These are phyloP conservation scores for Plasmopara muralis DNA, from an alignment of 352 stramenopile genomes.

Conservation along the genomic window DNA sequence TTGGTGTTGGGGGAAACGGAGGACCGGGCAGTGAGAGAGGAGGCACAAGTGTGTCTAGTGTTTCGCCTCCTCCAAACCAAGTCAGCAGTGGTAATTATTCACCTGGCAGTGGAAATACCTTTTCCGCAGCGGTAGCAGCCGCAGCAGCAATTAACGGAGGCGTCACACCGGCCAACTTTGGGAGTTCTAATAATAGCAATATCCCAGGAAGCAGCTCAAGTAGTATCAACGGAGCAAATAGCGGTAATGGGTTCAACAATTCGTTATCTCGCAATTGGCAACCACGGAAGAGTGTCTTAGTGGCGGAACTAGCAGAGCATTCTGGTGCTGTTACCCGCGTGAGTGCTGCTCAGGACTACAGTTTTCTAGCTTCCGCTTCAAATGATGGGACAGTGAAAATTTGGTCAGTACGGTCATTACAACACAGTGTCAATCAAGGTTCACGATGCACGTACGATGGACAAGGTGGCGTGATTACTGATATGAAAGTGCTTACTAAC, in stretches of 20 bases:
- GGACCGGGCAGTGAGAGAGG: slow-evolving; percentile 27
- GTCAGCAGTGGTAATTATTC: slow-evolving; percentile 27
- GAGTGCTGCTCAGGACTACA: slow-evolving; percentile 91
- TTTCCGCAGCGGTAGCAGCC: slow-evolving; percentile 20
- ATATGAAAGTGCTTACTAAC: slow-evolving; percentile 95
- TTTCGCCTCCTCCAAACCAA: slow-evolving; percentile 23
- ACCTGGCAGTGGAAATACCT: slow-evolving; percentile 15
- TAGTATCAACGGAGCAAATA: slow-evolving; percentile 20
- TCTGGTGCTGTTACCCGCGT: slow-evolving; percentile 89
- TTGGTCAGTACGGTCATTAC: slow-evolving; percentile 91
- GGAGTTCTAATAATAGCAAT: slow-evolving; percentile 13
- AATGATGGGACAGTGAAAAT: slow-evolving; percentile 95
- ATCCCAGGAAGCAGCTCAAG: slow-evolving; percentile 22
- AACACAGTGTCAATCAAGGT: slow-evolving; percentile 90
- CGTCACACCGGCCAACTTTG: slow-evolving; percentile 24
- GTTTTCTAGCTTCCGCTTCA: slow-evolving; percentile 94
- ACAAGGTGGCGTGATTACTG: slow-evolving; percentile 87
- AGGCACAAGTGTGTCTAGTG: slow-evolving; percentile 16
- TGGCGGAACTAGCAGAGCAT: slow-evolving; percentile 89
- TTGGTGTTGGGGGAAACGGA: slow-evolving; percentile 11
- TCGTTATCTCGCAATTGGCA: slow-evolving; percentile 73
- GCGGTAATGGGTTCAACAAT: slow-evolving; percentile 32
- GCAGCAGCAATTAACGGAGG: slow-evolving; percentile 31
- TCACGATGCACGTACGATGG: slow-evolving; percentile 91
- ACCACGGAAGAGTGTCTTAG: slow-evolving; percentile 74